phyloP scores from a whole-genome alignment of 352 stramenopile genomes.

The Globisporangium spiculum region DNA sequence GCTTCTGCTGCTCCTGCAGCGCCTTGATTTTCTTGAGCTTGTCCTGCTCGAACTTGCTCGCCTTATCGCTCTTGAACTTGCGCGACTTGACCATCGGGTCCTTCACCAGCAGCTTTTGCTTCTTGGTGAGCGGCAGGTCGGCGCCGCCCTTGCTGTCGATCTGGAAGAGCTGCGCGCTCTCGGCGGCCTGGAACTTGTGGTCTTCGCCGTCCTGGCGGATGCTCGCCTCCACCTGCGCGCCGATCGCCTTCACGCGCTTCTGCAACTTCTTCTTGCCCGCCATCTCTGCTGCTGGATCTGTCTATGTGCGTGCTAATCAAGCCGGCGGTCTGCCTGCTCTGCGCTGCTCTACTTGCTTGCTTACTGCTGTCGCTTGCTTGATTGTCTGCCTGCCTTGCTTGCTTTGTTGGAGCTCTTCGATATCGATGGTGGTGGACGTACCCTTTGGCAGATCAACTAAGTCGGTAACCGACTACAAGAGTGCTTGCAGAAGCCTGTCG shows the following conservation, averaged over 20 bases:
- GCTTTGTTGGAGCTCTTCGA: not conserved
- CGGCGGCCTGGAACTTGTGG: constrained; percentile 74
- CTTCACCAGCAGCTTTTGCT: constrained; percentile 65
- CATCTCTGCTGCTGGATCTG: constrained; percentile 25
- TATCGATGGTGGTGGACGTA: not conserved
- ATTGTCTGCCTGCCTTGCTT: not conserved
- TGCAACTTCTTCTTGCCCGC: constrained; percentile 52
- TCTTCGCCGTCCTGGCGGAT: constrained; percentile 78
- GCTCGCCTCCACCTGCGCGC: constrained; percentile 68
- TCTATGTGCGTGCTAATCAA: not conserved
- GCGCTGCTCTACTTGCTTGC: not conserved
- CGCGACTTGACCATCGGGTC: constrained; percentile 69
- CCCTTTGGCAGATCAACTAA: not conserved
- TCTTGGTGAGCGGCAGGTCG: constrained; percentile 50
- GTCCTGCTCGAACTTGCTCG: constrained; percentile 53
- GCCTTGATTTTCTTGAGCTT: constrained; percentile 58
- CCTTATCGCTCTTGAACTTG: constrained; percentile 65
- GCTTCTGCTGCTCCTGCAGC: constrained; percentile 10
- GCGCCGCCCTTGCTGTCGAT: constrained; percentile 68
- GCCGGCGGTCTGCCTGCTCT: not conserved
- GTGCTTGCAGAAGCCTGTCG: not conserved
- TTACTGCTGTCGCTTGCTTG: not conserved
- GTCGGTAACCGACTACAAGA: not conserved
- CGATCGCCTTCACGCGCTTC: constrained; percentile 66
- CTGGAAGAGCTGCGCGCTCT: constrained; percentile 74